These are phyloP conservation scores for Peronospora belbahrii DNA, from an alignment of 352 stramenopile species.

Conservation along the genomic window DNA sequence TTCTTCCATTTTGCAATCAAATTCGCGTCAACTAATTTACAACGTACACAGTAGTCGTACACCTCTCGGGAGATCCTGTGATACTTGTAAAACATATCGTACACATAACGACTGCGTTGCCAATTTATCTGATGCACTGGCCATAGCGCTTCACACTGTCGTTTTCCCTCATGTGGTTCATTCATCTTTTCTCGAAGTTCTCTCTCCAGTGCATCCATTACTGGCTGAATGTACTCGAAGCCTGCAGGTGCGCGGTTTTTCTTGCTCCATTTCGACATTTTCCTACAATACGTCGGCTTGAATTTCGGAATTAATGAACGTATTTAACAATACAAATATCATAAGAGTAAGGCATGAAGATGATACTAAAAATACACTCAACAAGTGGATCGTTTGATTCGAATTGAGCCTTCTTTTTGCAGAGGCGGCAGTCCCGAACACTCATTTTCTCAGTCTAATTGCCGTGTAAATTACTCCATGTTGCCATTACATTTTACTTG, in stretches of 20 bases:
- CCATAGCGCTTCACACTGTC: slow-evolving; percentile 97
- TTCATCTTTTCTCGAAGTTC: slow-evolving; percentile 97
- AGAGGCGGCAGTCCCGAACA: no score
- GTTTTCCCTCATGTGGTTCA: slow-evolving; percentile 94
- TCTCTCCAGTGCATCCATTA: slow-evolving; percentile 94
- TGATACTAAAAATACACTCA: no score
- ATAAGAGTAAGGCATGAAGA: no score
- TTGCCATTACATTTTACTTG: no score
- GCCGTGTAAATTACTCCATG: no score
- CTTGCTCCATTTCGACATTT: slow-evolving; percentile 86
- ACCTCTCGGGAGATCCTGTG: slow-evolving; percentile 91
- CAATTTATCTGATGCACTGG: slow-evolving; percentile 99
- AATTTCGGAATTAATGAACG: no score
- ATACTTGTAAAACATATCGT: slow-evolving; percentile 99
- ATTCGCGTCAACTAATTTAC: slow-evolving; percentile 92
- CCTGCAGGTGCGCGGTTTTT: slow-evolving; percentile 85
- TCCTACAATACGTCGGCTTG: neutral
- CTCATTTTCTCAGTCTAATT: no score
- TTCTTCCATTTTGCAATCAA: slow-evolving; percentile 99
- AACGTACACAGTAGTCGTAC: slow-evolving; percentile 96
- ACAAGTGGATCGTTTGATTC: no score
- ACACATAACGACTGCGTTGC: slow-evolving; percentile 97
- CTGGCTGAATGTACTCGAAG: slow-evolving; percentile 93
- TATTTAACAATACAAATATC: no score
- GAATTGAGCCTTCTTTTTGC: no score